These are phyloP conservation scores for Phalaenopsis equestris DNA, from an alignment of 106 monocot genomes.

Conservation along the genomic window DNA sequence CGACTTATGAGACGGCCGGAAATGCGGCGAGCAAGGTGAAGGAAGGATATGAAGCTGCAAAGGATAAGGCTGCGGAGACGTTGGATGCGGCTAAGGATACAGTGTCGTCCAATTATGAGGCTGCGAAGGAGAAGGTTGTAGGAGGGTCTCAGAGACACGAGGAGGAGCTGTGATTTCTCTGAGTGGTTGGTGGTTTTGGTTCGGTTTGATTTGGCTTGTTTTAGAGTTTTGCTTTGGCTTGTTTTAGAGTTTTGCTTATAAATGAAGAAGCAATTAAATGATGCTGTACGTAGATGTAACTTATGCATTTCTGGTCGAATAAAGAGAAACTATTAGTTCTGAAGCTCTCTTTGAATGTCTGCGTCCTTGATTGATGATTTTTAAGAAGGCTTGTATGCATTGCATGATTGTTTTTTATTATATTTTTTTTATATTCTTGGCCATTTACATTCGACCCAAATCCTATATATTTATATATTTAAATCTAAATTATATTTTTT, in stretches of 20 bases:
- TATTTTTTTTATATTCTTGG: too few species aligned
- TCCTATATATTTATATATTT: too few species aligned
- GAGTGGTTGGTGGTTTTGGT: background rate
- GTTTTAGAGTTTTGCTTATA: background rate
- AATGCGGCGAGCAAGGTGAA: background rate
- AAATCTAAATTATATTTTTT: too few species aligned
- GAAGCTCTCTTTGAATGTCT: too few species aligned
- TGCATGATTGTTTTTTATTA: too few species aligned
- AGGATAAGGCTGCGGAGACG: background rate
- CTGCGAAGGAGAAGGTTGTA: constrained; percentile 9
- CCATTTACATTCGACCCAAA: too few species aligned
- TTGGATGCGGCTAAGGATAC: constrained; percentile 4
- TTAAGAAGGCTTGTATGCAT: too few species aligned
- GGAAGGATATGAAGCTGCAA: constrained; percentile 4
- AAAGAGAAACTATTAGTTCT: too few species aligned
- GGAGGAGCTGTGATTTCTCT: constrained; percentile 6
- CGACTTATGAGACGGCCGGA: too few species aligned
- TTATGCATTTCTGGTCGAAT: too few species aligned
- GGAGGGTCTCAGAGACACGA: background rate
- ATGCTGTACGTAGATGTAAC: too few species aligned
- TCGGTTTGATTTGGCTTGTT: background rate
- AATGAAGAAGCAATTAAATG: background rate
- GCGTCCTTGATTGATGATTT: too few species aligned
- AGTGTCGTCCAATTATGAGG: constrained; percentile 5
- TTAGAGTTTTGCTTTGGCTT: background rate